These are phyloP conservation scores for Talaromyces adpressus DNA, from an alignment of 495 filamentous ascomycete genomes.

Conservation along the genomic window DNA sequence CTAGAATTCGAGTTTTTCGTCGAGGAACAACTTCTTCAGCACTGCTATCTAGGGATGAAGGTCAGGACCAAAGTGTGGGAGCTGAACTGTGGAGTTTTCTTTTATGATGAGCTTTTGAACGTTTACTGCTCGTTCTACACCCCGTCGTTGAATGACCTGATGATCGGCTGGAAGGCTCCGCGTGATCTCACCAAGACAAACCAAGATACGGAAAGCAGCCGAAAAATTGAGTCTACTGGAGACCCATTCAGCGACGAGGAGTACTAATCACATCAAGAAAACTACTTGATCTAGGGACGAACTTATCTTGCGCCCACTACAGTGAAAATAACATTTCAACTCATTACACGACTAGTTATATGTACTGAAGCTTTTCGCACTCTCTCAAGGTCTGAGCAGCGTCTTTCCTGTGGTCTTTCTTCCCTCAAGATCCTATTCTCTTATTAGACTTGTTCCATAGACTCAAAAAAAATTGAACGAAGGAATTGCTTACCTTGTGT, in stretches of 20 bases:
- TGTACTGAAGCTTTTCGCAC: neutral
- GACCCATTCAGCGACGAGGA: neutral
- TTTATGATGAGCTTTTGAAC: constrained; percentile 49
- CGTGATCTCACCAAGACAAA: constrained; percentile 13
- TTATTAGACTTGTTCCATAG: neutral
- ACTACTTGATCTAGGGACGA: neutral
- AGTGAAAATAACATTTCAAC: neutral
- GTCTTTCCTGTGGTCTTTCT: constrained; percentile 78
- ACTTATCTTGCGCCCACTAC: neutral
- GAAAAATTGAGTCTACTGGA: neutral
- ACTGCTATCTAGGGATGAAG: constrained; percentile 71
- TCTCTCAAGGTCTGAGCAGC: constrained; percentile 28
- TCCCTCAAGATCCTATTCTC: constrained; percentile 63
- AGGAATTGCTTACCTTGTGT: constrained; percentile 44
- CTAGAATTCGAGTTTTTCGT: constrained; percentile 55
- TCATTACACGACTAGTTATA: neutral
- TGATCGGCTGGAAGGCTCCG: constrained; percentile 58
- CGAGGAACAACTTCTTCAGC: constrained; percentile 55
- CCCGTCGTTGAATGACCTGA: constrained; percentile 64
- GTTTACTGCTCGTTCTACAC: constrained; percentile 53
- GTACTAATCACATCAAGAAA: neutral
- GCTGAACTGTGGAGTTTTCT: constrained; percentile 53
- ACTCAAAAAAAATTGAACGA: neutral
- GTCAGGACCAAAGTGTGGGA: constrained; percentile 56
- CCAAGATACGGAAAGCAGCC: constrained; percentile 8